These are phyloP conservation scores for Neltuma alba DNA, from an alignment of 306 rosid genomes.

Conservation along the genomic window DNA sequence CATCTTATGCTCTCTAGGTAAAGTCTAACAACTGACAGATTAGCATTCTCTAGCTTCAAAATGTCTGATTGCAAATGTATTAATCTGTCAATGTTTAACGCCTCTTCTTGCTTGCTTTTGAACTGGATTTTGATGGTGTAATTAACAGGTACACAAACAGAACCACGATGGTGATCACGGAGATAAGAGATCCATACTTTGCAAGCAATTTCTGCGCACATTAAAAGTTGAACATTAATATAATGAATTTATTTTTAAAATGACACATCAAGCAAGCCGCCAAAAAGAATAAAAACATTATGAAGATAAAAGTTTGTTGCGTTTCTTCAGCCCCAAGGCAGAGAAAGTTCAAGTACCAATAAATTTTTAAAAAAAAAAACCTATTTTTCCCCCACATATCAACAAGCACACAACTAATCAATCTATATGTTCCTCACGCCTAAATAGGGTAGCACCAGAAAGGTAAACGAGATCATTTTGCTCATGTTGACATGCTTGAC, in stretches of 20 bases:
- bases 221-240: constrained; percentile 28
- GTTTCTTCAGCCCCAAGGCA: background rate
- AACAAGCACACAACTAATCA: constrained; percentile 3
- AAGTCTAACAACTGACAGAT: constrained; percentile 45
- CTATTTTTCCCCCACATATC: background rate
- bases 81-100: constrained; percentile 52
- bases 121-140: constrained; percentile 78
- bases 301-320: background rate
- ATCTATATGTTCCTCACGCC: constrained; percentile 7
- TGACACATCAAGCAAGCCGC: constrained; percentile 1
- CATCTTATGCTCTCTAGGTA: constrained; percentile 33
- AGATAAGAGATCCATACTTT: constrained; percentile 85
- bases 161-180: constrained; percentile 74
- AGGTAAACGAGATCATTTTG: constrained; percentile 18
- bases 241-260: background rate
- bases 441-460: constrained; percentile 23
- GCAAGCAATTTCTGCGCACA: constrained; percentile 78
- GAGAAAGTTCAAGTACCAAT: background rate
- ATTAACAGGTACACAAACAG: constrained; percentile 74
- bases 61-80: constrained; percentile 28
- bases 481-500: constrained; percentile 6
- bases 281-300: background rate
- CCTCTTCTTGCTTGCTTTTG: constrained; percentile 97
- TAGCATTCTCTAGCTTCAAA: constrained; percentile 32
- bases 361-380: background rate